Conservation (phyloP, 192 early-diverging fungal species). For the Chytriomyces confervae region DNA sequence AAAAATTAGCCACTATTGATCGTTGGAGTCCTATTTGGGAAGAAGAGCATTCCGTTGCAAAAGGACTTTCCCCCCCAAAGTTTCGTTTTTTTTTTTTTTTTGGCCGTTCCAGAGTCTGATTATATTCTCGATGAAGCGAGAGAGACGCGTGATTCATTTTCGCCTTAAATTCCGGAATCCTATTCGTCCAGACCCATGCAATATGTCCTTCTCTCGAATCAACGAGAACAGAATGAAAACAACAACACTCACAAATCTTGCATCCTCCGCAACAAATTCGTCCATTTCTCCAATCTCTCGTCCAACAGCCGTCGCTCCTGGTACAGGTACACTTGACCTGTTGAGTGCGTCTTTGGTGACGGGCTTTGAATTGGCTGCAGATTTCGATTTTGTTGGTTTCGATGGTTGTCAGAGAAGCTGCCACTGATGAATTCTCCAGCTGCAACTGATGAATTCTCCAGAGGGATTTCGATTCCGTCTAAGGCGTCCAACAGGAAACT, state of each 20-base stretch:
- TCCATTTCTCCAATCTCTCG: conserved; percentile 23
- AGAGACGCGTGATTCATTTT: neutral
- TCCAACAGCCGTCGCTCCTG: neutral
- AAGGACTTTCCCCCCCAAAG: neutral
- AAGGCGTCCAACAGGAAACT: conserved; percentile 17
- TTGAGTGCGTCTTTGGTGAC: neutral
- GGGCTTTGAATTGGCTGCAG: neutral
- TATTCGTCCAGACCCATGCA: neutral
- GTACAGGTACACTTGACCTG: neutral
- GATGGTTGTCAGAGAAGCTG: neutral
- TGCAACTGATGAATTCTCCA: neutral
- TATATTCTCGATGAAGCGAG: no score
- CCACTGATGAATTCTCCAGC: neutral
- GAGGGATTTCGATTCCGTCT: conserved; percentile 18
- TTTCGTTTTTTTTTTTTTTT: neutral
- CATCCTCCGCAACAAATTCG: neutral
- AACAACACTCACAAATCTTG: conserved; percentile 6
- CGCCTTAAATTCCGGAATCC: neutral
- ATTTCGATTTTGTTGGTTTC: conserved; percentile 1
- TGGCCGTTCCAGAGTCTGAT: no score
- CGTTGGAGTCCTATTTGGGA: no score
- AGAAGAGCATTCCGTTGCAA: neutral
- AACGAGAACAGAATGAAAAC: neutral
- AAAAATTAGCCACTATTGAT: no score
- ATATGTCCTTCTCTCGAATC: neutral